Evolutionary conservation across 768 basidiomycete genomes (phyloP), one percentile per base, ranked within the genome.

Genomic region (Paxillus involutus): DNA sequence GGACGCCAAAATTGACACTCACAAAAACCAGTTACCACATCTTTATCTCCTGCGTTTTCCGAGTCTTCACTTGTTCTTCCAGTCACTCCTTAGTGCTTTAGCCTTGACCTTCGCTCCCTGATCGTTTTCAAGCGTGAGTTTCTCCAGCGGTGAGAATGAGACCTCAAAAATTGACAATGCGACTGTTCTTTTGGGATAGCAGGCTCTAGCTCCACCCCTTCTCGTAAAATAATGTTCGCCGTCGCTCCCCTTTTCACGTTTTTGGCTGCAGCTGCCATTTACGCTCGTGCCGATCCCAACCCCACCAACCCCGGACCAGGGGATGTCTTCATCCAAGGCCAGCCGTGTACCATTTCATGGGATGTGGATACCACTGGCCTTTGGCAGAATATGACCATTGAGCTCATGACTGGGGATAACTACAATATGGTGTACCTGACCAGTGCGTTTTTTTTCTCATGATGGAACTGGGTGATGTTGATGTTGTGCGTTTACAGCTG

Each of bases 351-450:
- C 29, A 75, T 86, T 41, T 61, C 66, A 11, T 94, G 91, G 91
- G 63, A 63, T 1, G 77, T 73, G 7, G 89, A 91, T 63, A 52
- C 70, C 6, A 77, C 79, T 13, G 83, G 83, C 19, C 59, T 56
- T 14, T 94, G 91, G 91, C 84, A 80, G 64, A 67, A 73, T 55
- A 90, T 88, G 83, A 71, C 77, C 57, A 88, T 94, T 52, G 75
- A 90, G 66, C 80, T 93, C 67, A 92, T 90, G 89, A 85, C 87
- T 1, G 91, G 91, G 5, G 65, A 78, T 63, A 92, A 94, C 72
- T 70, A 78, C 47, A 57, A 77, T 37, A 92, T 92, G 89, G 63
- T 82, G 39, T 80, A 77, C 60, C 58, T 92, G 52, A 81, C 84
- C 12, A 83, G 88, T 90, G 58, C 55, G 85, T 75, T 11, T 32